Base-by-base conservation (phyloP, 2,329 filamentous ascomycete species). In the Aspergillus thermomutatus region DNA sequence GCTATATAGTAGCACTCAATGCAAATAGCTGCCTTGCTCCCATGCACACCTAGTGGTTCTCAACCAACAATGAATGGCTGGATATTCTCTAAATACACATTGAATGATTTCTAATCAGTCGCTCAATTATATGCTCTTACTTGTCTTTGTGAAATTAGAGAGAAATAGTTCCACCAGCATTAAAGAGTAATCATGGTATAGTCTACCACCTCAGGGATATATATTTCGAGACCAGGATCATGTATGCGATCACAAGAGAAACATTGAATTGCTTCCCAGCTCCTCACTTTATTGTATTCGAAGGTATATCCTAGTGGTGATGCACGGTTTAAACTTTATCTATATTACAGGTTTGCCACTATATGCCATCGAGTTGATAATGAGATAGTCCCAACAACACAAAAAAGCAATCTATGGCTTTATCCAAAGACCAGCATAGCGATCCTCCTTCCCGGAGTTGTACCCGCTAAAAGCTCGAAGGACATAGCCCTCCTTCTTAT, bases 371-470 rank as follows among this genome's bases (percentile, higher is more conserved):
- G 5, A n/a, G 0, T n/a, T 14, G n/a, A 40, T n/a, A n/a, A 5
- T 11, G 4, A 6, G 17, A 41, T 41, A 1, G 3, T 14, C 7
- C 19, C 6, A 25, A 23, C 6, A 21, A 43, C 2, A 9, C 40
- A 9, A 21, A 17, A 43, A 19, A 8, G 8, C 21, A 46, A 11
- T 14, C 43, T 46, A 46, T 25, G 57, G 53, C 34, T 60, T 56
- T 5, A 56, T 53, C 58, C 58, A 60, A 46, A 60, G 51, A 21
- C 53, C 58, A 41, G 58, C 58, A 51, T 58, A 60, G 1, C 56
- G 58, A 25, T 58, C 56, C 1, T 45, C 37, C 3, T 52, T 26
- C 6, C 56, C 56, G 34, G 54, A 52, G 17, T 58, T 58, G 19
- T 60, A 60, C 10, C 47, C 56, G 25, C 25, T 60, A 7, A 60